phyloP scores from a whole-genome alignment of 129 eudicot genomes.

The Sambucus nigra region DNA sequence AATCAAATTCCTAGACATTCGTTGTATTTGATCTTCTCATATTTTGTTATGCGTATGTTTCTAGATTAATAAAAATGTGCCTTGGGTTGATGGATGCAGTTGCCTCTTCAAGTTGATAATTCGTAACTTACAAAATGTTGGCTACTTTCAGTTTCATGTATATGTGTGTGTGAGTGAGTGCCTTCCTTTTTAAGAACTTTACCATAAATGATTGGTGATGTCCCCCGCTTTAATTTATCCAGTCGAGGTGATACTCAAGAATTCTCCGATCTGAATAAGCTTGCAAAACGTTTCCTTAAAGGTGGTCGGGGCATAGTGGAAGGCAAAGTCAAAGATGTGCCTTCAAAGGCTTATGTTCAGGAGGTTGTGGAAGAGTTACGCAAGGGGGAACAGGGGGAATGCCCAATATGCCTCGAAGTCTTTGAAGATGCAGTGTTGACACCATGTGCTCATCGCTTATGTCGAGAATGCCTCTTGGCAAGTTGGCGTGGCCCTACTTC shows the following conservation, averaged over 20 bases:
- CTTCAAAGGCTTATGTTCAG: slow-evolving; percentile 81
- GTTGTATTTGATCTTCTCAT: too few relatives aligned
- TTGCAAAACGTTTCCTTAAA: slow-evolving; percentile 79
- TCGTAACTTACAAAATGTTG: not conserved
- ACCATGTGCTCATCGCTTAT: slow-evolving; percentile 95
- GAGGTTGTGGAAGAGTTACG: slow-evolving; percentile 90
- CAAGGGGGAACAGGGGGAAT: slow-evolving; percentile 85
- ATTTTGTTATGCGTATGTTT: not conserved
- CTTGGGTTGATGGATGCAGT: not conserved
- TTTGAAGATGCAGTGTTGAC: slow-evolving; percentile 99
- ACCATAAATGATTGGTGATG: slow-evolving; percentile 9
- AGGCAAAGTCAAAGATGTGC: slow-evolving; percentile 50
- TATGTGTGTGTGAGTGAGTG: not conserved
- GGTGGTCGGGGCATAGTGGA: slow-evolving; percentile 46
- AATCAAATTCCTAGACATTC: too few relatives aligned
- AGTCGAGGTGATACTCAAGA: slow-evolving; percentile 99
- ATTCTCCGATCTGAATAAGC: slow-evolving; percentile 73
- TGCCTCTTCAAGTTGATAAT: not conserved
- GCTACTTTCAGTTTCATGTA: not conserved
- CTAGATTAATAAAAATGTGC: not conserved
- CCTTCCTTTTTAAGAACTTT: slow-evolving; percentile 1
- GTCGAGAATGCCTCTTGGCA: slow-evolving; percentile 89
- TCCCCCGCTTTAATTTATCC: slow-evolving; percentile 13
- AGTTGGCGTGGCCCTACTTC: slow-evolving; percentile 66
- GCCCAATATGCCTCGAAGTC: slow-evolving; percentile 97